Percentiles rank a stretch among this genome's conserved stretches.
Conservation (phyloP, 176 grass and related monocot genomes). For the barley (Hordeum vulgare) region DNA sequence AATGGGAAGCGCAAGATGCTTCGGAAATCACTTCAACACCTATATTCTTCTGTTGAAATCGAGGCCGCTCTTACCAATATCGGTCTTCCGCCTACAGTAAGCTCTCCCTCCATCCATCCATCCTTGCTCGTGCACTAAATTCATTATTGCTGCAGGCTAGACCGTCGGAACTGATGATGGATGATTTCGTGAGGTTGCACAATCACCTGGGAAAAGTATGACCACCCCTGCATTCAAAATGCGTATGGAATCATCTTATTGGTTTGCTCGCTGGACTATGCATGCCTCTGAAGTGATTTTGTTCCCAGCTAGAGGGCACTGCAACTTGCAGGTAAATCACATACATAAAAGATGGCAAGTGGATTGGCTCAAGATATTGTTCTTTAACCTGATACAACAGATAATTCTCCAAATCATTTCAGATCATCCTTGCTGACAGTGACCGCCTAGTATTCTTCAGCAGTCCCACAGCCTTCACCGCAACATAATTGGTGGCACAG, state of each 20-base stretch:
- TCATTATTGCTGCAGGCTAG: slow-evolving; percentile 59
- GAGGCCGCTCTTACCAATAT: slow-evolving; percentile 60
- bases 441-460: not conserved
- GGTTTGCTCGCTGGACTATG: not conserved
- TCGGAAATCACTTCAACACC: slow-evolving; percentile 76
- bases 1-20: slow-evolving; percentile 98
- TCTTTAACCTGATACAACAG: not conserved
- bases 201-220: slow-evolving; percentile 53
- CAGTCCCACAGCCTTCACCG: not conserved
- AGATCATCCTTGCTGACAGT: not conserved
- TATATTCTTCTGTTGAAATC: slow-evolving; percentile 58
- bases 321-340: slow-evolving; percentile 9
- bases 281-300: not conserved
- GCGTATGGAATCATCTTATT: not conserved
- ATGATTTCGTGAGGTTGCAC: slow-evolving; percentile 92
- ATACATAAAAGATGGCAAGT: not conserved
- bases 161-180: slow-evolving; percentile 61
- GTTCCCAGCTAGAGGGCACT: not conserved
- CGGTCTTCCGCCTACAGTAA: slow-evolving; percentile 71
- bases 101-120: not conserved
- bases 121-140: not conserved
- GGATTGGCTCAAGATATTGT: not conserved
- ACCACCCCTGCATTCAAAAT: not conserved
- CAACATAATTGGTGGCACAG: not conserved
- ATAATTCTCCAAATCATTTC: not conserved